A percentile compares a stretch with the other conserved stretches of the same genome.
Evolutionary conservation across 768 basidiomycete species (phyloP).

Genomic region (Xerocomus potaroensis): DNA sequence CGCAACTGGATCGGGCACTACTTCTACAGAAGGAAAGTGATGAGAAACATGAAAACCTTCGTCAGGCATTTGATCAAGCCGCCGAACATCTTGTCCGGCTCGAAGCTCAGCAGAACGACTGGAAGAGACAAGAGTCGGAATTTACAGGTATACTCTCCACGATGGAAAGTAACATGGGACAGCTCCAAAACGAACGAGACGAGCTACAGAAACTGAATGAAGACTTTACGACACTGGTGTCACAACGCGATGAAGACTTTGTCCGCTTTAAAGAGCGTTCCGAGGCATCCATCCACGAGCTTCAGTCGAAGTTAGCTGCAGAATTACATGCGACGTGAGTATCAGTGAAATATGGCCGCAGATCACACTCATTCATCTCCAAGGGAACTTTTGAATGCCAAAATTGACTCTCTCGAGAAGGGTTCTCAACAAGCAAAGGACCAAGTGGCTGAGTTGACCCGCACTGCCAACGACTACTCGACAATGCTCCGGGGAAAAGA

Average conservation of each 20-base stretch:
- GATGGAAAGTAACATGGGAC: constrained; percentile 56
- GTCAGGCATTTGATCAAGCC: constrained; percentile 75
- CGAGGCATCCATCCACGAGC: constrained; percentile 57
- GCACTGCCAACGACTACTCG: constrained; percentile 73
- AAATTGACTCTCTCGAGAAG: constrained; percentile 57
- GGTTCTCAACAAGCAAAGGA: constrained; percentile 69
- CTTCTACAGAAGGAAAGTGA: constrained; percentile 75
- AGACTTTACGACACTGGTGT: constrained; percentile 63
- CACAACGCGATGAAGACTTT: constrained; percentile 80
- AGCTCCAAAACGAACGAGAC: constrained; percentile 53
- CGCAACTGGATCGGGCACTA: constrained; percentile 78
- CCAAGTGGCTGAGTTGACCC: constrained; percentile 73
- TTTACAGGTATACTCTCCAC: constrained; percentile 53
- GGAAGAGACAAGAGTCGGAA: constrained; percentile 60
- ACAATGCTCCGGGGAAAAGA: constrained; percentile 75
- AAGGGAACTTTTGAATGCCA: constrained; percentile 63
- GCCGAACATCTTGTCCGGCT: constrained; percentile 81
- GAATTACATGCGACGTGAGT: constrained; percentile 65
- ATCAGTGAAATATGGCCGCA: background rate
- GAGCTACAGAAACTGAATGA: constrained; percentile 62
- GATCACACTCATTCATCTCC: constrained; percentile 1
- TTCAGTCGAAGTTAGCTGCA: constrained; percentile 64
- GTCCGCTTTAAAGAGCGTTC: constrained; percentile 68
- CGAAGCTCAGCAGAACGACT: constrained; percentile 71
- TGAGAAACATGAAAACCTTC: constrained; percentile 68